A percentile compares a stretch with the other conserved stretches of the same genome.
These are phyloP conservation scores for Geum urbanum DNA, from an alignment of 306 rosid genomes.

Conservation along the genomic window DNA sequence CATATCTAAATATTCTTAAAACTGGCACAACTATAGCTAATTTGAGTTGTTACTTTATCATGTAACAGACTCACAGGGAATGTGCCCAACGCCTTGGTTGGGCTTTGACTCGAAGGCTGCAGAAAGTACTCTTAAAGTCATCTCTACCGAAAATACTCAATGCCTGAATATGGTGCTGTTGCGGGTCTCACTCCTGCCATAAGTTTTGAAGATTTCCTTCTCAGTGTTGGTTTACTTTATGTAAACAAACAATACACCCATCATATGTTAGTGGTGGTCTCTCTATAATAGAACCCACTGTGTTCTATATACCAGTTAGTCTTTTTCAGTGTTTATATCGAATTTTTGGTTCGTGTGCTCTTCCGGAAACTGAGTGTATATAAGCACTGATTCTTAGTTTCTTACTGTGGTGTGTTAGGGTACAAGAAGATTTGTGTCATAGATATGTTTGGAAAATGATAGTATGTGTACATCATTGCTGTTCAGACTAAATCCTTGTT, in stretches of 20 bases:
- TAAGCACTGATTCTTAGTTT: neutral
- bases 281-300: too few species aligned
- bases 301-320: neutral
- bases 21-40: neutral
- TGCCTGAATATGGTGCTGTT: conserved; percentile 38
- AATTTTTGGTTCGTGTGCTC: neutral
- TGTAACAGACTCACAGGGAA: conserved; percentile 48
- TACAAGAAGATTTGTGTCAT: neutral
- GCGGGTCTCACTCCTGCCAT: conserved; percentile 30
- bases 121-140: conserved; percentile 48
- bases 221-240: conserved; percentile 6
- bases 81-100: conserved; percentile 50
- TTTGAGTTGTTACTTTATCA: neutral
- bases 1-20: neutral
- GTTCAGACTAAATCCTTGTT: neutral
- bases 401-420: neutral
- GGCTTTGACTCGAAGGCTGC: conserved; percentile 44
- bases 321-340: neutral
- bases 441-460: neutral
- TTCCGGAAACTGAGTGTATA: neutral
- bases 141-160: conserved; percentile 48
- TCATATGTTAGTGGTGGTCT: conserved; percentile 3
- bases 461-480: neutral
- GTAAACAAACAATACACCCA: neutral
- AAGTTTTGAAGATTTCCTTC: neutral